Base-by-base conservation (phyloP, 495 filamentous ascomycete species). In the Hyaloscypha bicolor region DNA sequence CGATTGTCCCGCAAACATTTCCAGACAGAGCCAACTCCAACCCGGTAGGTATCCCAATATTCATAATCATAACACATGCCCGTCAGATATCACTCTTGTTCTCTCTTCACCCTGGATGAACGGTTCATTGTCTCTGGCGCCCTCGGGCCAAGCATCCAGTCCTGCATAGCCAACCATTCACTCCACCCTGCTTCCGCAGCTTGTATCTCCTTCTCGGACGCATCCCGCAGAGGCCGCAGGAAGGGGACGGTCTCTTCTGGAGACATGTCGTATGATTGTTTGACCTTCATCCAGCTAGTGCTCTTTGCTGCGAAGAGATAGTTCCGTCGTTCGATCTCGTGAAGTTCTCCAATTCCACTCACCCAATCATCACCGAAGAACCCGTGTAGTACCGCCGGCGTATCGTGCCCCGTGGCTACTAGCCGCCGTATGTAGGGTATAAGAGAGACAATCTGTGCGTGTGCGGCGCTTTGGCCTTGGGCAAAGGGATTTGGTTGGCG, bases 311-410 rank as follows among this genome's bases (percentile, higher is more conserved):
- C 93, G 73, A 97, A 97, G 30, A 99, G 83, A 74, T 94, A 99
- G 73, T 99, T 99, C 60, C 93, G 86, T 51, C 95, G 85, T 76
- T 99, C 95, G 72, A 90, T 88, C 73, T 97, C 93, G 74, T 97
- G 92, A 39, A 97, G 75, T 4, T 89, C 86, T 0, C 92, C 91
- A 39, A 98, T 81, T 3, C 95, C 95, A 9, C 81, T 75, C 19
- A 80, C 76, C 92, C 93, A 99, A 72, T 96, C 91, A 68, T 97
- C 92, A 8, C 95, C 95, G 73, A 99, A 99, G 80, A 96, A 97
- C 37, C 93, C 92, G 72, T 96, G 93, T 66, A 99, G 79, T 5
- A 98, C 87, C 1, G 88, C 89, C 0, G 91, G 91, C 55, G 87
- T 86, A 75, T 97, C 95, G 79, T 94, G 93, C 9, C 93, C 95